Percentiles rank a stretch among this genome's conserved stretches.
Evolutionary conservation across 768 basidiomycete genomes (phyloP).

Genomic region (Astraeus odoratus): DNA sequence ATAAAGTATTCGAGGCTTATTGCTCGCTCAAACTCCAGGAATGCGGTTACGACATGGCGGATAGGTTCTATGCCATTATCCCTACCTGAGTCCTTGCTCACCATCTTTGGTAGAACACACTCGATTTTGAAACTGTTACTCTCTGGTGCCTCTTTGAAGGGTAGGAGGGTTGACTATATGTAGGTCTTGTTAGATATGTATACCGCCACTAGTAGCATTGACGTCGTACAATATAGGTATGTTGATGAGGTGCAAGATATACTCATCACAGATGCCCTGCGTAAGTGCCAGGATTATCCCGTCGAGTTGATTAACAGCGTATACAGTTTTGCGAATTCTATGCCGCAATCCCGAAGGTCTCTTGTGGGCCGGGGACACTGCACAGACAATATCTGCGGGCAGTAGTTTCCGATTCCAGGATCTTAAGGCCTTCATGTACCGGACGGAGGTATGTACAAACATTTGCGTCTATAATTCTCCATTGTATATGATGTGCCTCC

Average conservation of each 20-base stretch:
- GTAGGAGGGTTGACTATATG: constrained; percentile 46
- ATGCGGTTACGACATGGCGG: constrained; percentile 45
- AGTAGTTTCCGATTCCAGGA: constrained; percentile 69
- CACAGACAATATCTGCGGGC: constrained; percentile 69
- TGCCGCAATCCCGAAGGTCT: constrained; percentile 60
- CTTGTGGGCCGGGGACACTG: constrained; percentile 78
- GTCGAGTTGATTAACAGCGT: constrained; percentile 2
- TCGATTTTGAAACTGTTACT: constrained; percentile 32
- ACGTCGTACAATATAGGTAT: constrained; percentile 31
- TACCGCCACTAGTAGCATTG: not conserved
- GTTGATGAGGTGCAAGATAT: constrained; percentile 69
- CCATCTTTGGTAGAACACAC: constrained; percentile 38
- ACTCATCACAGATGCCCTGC: constrained; percentile 45
- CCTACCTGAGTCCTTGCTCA: not conserved
- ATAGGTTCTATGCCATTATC: constrained; percentile 35
- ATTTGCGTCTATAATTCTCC: constrained; percentile 14
- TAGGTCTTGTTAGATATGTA: constrained; percentile 23
- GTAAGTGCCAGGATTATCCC: constrained; percentile 28
- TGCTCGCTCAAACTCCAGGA: constrained; percentile 31
- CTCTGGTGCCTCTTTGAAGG: constrained; percentile 10
- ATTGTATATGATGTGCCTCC: not conserved
- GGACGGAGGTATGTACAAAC: constrained; percentile 45
- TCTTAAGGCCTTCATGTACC: constrained; percentile 57
- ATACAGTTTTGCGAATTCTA: constrained; percentile 50
- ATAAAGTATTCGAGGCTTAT: constrained; percentile 47